Base-by-base conservation (phyloP, 1,284 basidiomycete genomes). In the Pseudozyma thailandica region DNA sequence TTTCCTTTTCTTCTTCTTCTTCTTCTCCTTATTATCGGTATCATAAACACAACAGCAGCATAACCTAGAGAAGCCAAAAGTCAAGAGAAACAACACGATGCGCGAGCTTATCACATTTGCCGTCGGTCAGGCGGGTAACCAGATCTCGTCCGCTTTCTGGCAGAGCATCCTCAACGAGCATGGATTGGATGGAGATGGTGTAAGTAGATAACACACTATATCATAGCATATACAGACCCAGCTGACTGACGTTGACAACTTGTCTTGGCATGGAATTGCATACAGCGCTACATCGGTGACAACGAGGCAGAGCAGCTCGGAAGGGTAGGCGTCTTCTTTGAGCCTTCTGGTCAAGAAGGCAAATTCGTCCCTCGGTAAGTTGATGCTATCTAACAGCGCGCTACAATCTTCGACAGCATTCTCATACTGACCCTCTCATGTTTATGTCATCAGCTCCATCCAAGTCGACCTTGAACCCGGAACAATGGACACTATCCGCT, bases 381-480 rank as follows among this genome's bases (percentile, higher is more conserved):
- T 6, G 2, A 10, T 15, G 6, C 6, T n/a, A 23, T n/a, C 23
- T 18, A 6, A 35, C 13, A 5, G 33, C 15, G 15, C n/a, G 33
- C 6, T 16, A 7, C 15, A n/a, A 35, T 16, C 33, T 16, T n/a
- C n/a, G 33, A 35, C 33, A 7, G n/a, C 13, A 7, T 12, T 16
- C 5, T 12, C 8, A 31, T 31, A 5, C 13, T 47, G 50, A 44
- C 39, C 25, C 16, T 42, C 1, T 33, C 16, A 28, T n/a, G 15
- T 7, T 30, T 28, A 12, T 16, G 96, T 81, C 93, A 93, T n/a
- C 78, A 92, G 93, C 83, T 93, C 94, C 58, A 92, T 84, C 87
- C 95, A 82, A 88, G 85, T 97, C 76, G 94, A 97, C 85, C 86
- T 97, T 49, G 94, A 97, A 83, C 86, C 90, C 6, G 92, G 92